Percentiles rank a stretch among this genome's conserved stretches.
Evolutionary conservation across 352 stramenopile genomes (phyloP).

Genomic region (Phytophthora brassicae): DNA sequence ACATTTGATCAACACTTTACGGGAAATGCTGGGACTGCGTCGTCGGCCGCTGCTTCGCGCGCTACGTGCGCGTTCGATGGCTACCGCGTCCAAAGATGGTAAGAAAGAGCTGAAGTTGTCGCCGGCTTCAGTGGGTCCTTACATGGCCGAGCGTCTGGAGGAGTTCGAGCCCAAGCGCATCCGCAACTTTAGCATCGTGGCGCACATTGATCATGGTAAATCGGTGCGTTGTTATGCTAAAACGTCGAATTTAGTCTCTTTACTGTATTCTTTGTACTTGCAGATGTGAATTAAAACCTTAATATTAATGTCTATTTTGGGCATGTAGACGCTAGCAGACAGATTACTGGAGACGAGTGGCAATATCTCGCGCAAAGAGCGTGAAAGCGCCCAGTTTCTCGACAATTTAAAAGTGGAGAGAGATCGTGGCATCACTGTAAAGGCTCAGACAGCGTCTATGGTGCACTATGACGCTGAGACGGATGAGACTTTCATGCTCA

Average conservation of each 20-base stretch:
- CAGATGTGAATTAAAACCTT: background rate
- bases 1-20: background rate
- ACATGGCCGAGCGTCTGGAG: constrained; percentile 60
- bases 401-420: constrained; percentile 95
- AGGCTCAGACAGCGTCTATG: constrained; percentile 97
- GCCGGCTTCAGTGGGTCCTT: constrained; percentile 58
- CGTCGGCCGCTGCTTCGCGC: constrained; percentile 9
- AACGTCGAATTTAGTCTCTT: background rate
- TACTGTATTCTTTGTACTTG: constrained; percentile 2
- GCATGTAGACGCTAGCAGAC: constrained; percentile 84
- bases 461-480: constrained; percentile 76
- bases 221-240: constrained; percentile 51
- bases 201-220: constrained; percentile 92
- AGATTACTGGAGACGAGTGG: constrained; percentile 88
- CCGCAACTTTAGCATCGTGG: constrained; percentile 91
- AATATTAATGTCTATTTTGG: constrained; percentile 12
- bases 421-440: constrained; percentile 99
- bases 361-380: constrained; percentile 87
- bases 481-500: constrained; percentile 92
- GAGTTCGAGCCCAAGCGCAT: constrained; percentile 75
- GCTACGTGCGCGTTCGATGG: constrained; percentile 7
- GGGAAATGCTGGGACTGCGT: constrained; percentile 26
- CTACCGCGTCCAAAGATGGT: constrained; percentile 10
- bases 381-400: constrained; percentile 82
- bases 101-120: constrained; percentile 29